Evolutionary conservation across 441 rosid species (phyloP), one percentile per base, ranked within the genome.

Genomic region (Brassica balearica): DNA sequence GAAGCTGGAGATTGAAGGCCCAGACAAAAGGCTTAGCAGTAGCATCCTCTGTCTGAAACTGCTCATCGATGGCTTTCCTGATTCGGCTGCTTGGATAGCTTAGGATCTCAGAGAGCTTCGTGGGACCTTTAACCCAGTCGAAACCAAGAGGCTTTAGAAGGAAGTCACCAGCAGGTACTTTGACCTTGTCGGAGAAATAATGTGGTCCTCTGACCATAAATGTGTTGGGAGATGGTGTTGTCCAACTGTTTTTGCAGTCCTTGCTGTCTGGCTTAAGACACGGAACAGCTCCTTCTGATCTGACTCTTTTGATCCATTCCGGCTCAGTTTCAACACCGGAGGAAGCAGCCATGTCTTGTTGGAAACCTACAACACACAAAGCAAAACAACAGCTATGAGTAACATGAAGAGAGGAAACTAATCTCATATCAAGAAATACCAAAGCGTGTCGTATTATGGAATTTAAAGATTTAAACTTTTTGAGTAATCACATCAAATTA

Each of bases 1-100:
- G 99, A 48, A 91, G 85, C 79, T 91, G 99, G 64, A 95, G 85
- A 84, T 93, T 95, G 76, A 95, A 91, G 17, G 98, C 99, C 99
- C 98, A 95, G 29, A 95, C 78, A 76, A 93, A 93, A 66, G 99
- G 98, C 86, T 89, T 91, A 6, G 58, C 3, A 6, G 20, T 4
- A 11, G 5, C 9, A 43, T 83, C 90, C 69, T 84, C 79, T 2
- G 75, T 69, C 4, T 88, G 88, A 81, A 86, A 90, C 77, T 83
- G 85, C 15, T 77, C 75, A 22, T 89, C 88, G 48, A 91, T 83
- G 41, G 72, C 86, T 82, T 86, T 89, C 85, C 89, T 88, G 75
- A 95, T 88, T 58, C 94, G 83, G 81, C 77, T 86, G 76, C 75
- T 89, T 8, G 83, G 90, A 73, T 87, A 68, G 62, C 72, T 88